A percentile compares a stretch with the other conserved stretches of the same genome.
phyloP scores from a whole-genome alignment of 2,329 filamentous ascomycete genomes.

The Sporothrix luriei region DNA sequence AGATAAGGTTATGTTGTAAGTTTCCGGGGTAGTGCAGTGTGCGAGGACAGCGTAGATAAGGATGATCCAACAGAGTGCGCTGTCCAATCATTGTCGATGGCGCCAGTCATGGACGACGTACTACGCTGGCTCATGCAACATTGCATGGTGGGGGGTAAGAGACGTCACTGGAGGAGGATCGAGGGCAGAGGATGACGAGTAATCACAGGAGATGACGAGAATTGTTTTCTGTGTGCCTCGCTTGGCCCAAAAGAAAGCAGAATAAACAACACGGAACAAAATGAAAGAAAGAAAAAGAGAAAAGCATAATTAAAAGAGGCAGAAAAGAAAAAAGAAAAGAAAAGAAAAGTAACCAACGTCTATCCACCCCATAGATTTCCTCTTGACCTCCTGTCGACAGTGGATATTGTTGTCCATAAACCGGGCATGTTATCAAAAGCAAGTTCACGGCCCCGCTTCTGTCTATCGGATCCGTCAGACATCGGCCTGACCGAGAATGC shows the following conservation, averaged over 20 bases:
- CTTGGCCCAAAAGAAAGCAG: too few relatives aligned
- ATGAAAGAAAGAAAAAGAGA: neutral
- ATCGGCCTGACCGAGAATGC: slow-evolving; percentile 5
- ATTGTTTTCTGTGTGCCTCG: slow-evolving; percentile 1
- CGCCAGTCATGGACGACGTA: slow-evolving; percentile 16
- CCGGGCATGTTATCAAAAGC: too few relatives aligned
- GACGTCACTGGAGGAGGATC: neutral
- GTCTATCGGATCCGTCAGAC: neutral
- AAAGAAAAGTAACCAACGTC: neutral
- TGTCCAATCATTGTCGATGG: neutral
- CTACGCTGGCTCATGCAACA: neutral
- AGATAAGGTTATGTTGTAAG: too few relatives aligned
- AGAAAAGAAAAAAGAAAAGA: neutral
- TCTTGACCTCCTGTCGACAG: too few relatives aligned
- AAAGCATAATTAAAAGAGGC: neutral
- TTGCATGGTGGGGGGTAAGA: neutral
- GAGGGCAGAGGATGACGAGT: neutral
- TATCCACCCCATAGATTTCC: too few relatives aligned
- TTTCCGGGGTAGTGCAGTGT: neutral
- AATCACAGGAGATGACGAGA: neutral
- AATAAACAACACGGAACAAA: neutral
- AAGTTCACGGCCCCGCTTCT: too few relatives aligned
- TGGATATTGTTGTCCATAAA: too few relatives aligned
- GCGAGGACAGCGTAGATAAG: neutral
- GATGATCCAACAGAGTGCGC: slow-evolving; percentile 1